Percentiles rank a stretch among this genome's conserved stretches.
Evolutionary conservation across 768 basidiomycete genomes (phyloP).

Genomic region (Lanmaoa pseudosensibilis): DNA sequence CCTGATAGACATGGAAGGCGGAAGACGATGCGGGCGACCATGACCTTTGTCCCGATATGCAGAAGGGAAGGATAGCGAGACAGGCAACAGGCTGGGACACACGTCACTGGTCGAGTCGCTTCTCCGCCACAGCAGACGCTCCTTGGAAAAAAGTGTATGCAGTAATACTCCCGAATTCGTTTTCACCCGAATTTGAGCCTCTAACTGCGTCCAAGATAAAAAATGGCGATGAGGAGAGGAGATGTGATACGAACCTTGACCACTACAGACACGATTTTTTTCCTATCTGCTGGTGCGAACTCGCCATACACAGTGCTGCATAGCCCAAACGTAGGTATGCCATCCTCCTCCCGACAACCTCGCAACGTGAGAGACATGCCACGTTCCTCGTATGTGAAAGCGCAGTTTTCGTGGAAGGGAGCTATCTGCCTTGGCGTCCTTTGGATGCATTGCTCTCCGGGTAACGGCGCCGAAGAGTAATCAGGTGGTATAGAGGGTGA

Average conservation of each 20-base stretch:
- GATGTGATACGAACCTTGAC: conserved; percentile 24
- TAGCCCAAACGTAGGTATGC: conserved; percentile 31
- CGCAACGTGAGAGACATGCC: conserved; percentile 31
- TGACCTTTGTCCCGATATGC: conserved; percentile 24
- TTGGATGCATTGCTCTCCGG: conserved; percentile 54
- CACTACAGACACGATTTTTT: conserved; percentile 27
- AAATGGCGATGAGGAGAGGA: not conserved
- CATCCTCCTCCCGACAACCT: conserved; percentile 33
- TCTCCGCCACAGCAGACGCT: conserved; percentile 25
- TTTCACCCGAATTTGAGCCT: conserved; percentile 25
- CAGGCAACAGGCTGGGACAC: conserved; percentile 32
- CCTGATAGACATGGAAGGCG: conserved; percentile 31
- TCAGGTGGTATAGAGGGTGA: conserved; percentile 53
- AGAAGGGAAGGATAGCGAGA: conserved; percentile 31
- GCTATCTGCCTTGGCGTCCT: conserved; percentile 37
- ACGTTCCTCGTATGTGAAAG: conserved; percentile 33
- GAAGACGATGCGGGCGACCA: conserved; percentile 26
- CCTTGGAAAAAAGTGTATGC: conserved; percentile 26
- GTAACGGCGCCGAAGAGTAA: conserved; percentile 56
- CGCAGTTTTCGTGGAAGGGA: conserved; percentile 15
- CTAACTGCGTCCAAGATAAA: conserved; percentile 19
- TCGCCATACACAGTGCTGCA: conserved; percentile 32
- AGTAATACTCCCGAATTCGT: conserved; percentile 3
- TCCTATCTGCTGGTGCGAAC: conserved; percentile 27
- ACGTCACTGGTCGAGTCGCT: conserved; percentile 4